phyloP scores from a whole-genome alignment of 495 filamentous ascomycete genomes.

The Hypoxylon intermedium region DNA sequence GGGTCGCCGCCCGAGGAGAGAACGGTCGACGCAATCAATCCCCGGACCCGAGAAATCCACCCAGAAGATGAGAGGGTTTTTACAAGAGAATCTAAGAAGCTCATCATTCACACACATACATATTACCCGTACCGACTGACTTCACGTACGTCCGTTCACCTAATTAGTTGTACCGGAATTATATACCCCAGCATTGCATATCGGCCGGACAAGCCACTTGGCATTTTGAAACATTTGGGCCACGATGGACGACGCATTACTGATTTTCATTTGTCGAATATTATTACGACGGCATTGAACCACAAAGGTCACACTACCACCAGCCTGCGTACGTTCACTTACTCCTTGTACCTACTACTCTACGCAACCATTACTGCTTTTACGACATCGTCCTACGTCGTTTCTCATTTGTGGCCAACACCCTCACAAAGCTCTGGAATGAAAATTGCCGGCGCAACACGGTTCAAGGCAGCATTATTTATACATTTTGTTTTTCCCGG shows the following conservation, averaged over 20 bases:
- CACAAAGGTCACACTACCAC: background rate
- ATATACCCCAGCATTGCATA: constrained; percentile 39
- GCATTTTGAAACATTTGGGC: background rate
- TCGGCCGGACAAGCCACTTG: constrained; percentile 6
- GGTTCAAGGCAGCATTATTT: constrained; percentile 41
- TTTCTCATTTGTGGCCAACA: constrained; percentile 37
- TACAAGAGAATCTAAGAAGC: background rate
- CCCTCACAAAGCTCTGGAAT: constrained; percentile 18
- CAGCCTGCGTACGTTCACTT: background rate
- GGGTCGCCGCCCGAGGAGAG: constrained; percentile 67
- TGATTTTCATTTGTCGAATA: constrained; percentile 41
- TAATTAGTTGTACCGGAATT: constrained; percentile 33
- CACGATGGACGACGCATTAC: constrained; percentile 26
- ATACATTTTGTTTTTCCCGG: constrained; percentile 19
- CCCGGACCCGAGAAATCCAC: constrained; percentile 46
- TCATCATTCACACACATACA: background rate
- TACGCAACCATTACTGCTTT: constrained; percentile 12
- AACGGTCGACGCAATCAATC: constrained; percentile 52
- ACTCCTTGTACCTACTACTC: constrained; percentile 34
- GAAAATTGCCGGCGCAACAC: constrained; percentile 37
- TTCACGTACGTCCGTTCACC: background rate
- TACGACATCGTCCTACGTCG: constrained; percentile 16
- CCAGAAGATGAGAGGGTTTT: constrained; percentile 10
- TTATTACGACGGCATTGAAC: constrained; percentile 11
- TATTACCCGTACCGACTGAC: background rate